A percentile compares a stretch with the other conserved stretches of the same genome.
phyloP scores from a whole-genome alignment of 441 rosid genomes.

The Populus tomentosa region DNA sequence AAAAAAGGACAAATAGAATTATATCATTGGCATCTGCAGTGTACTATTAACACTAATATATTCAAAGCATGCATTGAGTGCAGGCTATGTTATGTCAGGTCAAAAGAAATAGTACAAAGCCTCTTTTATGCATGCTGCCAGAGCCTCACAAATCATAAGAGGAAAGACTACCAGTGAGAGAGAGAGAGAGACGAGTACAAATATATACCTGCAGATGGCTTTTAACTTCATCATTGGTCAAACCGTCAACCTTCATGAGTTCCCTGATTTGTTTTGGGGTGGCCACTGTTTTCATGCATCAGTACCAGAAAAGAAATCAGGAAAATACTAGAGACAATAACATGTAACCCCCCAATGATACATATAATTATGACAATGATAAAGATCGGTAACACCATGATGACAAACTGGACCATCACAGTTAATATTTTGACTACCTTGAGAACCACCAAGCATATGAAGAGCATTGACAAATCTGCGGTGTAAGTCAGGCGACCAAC shows the following conservation, averaged over 20 bases:
- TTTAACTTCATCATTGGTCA: conserved; percentile 95
- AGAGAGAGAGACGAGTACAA: neutral
- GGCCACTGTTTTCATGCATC: conserved; percentile 47
- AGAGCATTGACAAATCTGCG: conserved; percentile 91
- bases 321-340: neutral
- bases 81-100: conserved; percentile 28
- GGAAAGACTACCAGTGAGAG: neutral
- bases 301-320: conserved; percentile 9
- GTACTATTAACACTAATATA: neutral
- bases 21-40: neutral
- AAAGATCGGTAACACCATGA: neutral
- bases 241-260: conserved; percentile 94
- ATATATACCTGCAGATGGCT: conserved; percentile 89
- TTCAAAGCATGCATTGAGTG: conserved; percentile 15
- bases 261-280: conserved; percentile 96
- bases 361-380: conserved; percentile 13
- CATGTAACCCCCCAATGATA: neutral
- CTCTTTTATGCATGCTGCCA: conserved; percentile 21
- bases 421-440: conserved; percentile 48
- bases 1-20: neutral
- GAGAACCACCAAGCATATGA: conserved; percentile 99
- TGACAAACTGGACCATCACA: neutral
- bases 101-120: conserved; percentile 24
- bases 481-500: conserved; percentile 99
- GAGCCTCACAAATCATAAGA: neutral